Percentiles rank a stretch among this genome's conserved stretches.
Conservation (phyloP, 106 monocot species). For the Phalaenopsis equestris region DNA sequence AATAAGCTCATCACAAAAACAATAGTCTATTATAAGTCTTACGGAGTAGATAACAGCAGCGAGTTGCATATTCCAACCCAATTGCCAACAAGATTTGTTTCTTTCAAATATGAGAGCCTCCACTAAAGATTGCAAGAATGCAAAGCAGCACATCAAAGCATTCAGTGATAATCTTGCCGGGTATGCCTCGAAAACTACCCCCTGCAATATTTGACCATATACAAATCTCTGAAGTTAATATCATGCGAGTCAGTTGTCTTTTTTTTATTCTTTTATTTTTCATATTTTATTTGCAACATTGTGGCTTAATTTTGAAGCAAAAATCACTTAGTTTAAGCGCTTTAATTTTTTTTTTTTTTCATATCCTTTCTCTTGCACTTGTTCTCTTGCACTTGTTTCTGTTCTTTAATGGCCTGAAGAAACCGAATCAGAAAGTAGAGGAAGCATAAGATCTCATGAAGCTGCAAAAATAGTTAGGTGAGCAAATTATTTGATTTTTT, state of each 20-base stretch:
- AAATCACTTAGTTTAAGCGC: too few relatives aligned
- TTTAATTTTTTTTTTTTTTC: too few relatives aligned
- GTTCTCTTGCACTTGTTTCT: too few relatives aligned
- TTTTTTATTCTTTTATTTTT: too few relatives aligned
- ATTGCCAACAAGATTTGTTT: slow-evolving; percentile 28
- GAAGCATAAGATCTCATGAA: too few relatives aligned
- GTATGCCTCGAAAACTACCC: slow-evolving; percentile 33
- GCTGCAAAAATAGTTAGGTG: too few relatives aligned
- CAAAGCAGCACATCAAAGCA: slow-evolving; percentile 43
- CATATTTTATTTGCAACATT: too few relatives aligned
- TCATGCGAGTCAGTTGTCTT: too few relatives aligned
- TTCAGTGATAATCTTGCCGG: slow-evolving; percentile 40
- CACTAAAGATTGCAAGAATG: slow-evolving; percentile 35
- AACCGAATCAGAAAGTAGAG: too few relatives aligned
- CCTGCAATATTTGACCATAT: slow-evolving; percentile 14
- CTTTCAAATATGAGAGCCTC: slow-evolving; percentile 41
- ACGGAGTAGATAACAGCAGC: slow-evolving; percentile 38
- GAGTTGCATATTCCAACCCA: slow-evolving; percentile 45
- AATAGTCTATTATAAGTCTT: slow-evolving; percentile 1
- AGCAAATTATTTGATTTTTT: not conserved
- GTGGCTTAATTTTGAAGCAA: too few relatives aligned
- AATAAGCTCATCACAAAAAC: not conserved
- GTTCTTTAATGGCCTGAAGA: too few relatives aligned
- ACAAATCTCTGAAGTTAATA: not conserved
- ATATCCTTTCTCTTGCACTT: too few relatives aligned